Base-by-base conservation (phyloP, 176 grass and related monocot genomes). In the Cenchrus fungigraminus region DNA sequence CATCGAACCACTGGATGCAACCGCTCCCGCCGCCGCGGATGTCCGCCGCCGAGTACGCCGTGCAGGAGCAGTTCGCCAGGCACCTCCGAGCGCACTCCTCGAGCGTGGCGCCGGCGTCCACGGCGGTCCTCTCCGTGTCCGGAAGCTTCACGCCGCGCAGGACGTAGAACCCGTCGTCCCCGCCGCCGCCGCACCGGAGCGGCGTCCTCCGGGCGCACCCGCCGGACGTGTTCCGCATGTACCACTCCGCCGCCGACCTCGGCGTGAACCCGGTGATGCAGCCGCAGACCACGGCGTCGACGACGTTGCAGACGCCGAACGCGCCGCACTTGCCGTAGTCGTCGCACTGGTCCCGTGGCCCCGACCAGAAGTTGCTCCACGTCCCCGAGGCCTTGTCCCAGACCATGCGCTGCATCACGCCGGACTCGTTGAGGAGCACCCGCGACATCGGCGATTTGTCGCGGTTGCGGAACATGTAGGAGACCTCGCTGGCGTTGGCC, bases 1-100 rank as follows among this genome's bases (percentile, higher is more conserved):
- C 73, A 34, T 6, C 85, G 67, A 83, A 82, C 93, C 93, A 95
- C 61, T 88, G 83, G 17, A 95, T 80, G 83, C 93, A 92, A 9
- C 85, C 93, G 12, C 79, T 88, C 43, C 74, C 68, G 8, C 78
- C 82, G 2, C 70, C 81, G 0, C 55, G 87, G n/a, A 87, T 87
- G 68, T 94, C 79, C 65, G 54, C 83, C 59, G 63, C 83, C 5
- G 90, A 46, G 71, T 89, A 92, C 1, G 87, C 87, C 51, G 77
- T 76, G 83, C 90, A 92, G 37, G 6, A 11, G 68, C 90, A 92
- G 76, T 86, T 15, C 0, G 42, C 20, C 29, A 83, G 68, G 62
- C 90, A 92, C 52, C 79, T 80, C 9, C 63, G 22, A 8, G 8
- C 34, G 28, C 83, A 92, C 62, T 83, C 66, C 50, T 70, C 53